Conservation (phyloP, 1,284 basidiomycete species). For the Naganishia sp. region DNA sequence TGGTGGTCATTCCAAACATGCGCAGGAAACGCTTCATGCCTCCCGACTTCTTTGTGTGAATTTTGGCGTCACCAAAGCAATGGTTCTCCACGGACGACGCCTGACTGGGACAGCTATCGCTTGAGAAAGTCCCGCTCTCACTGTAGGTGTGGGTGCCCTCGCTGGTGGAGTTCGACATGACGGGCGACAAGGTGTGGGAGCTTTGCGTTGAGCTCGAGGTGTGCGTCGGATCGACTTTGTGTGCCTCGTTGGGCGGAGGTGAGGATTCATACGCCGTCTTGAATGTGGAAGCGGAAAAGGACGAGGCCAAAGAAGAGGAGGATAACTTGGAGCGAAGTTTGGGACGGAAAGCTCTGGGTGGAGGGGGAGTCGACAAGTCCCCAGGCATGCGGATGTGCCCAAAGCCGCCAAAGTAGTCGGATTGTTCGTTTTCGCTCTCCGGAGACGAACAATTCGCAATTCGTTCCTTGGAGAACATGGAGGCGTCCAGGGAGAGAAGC, state of each 20-base stretch:
- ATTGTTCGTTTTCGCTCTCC: neutral
- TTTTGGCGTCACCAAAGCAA: constrained; percentile 13
- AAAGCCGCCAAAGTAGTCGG: constrained; percentile 8
- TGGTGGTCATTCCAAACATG: constrained; percentile 19
- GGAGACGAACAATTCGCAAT: neutral
- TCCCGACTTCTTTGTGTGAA: constrained; percentile 19
- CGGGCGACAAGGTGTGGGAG: constrained; percentile 21
- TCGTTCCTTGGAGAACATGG: constrained; percentile 1
- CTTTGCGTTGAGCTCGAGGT: constrained; percentile 5
- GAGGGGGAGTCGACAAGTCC: neutral
- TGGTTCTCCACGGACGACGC: neutral
- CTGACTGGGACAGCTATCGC: constrained; percentile 21
- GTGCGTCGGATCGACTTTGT: neutral
- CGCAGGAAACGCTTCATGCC: constrained; percentile 28
- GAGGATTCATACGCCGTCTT: neutral
- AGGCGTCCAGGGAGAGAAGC: constrained; percentile 16
- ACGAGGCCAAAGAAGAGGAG: constrained; percentile 12
- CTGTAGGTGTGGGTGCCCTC: constrained; percentile 25
- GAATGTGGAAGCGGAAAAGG: constrained; percentile 4
- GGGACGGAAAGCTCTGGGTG: constrained; percentile 1
- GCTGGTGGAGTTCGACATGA: constrained; percentile 22
- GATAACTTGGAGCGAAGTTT: constrained; percentile 4
- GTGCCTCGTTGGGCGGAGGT: neutral
- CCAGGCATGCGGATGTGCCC: neutral
- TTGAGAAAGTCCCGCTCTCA: constrained; percentile 14